Evolutionary conservation across 208 protist species (phyloP), one percentile per base, ranked within the genome.

Genomic region (Acanthamoeba triangularis): DNA sequence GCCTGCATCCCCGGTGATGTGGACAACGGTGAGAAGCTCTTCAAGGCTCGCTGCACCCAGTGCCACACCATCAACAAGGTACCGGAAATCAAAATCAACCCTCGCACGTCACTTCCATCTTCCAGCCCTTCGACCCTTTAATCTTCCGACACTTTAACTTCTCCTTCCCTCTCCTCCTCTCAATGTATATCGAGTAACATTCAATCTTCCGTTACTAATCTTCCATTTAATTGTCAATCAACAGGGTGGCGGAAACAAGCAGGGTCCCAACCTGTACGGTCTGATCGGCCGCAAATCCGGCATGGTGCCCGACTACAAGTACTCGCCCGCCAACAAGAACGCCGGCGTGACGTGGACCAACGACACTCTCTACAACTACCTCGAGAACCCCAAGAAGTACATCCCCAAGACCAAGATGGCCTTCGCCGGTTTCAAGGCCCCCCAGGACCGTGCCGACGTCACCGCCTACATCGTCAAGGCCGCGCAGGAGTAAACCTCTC

Each of bases 321-420:
- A 99, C 98, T 99, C 98, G 94, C 98, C 98, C 87, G 99, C 99
- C 92, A 99, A 99, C 97, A 98, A 99, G 93, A 94, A 96, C 35
- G 93, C 96, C 72, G 96, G 96, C 91, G 98, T 99, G 37, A 90
- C 98, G 33, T 99, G 99, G 99, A 99, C 97, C 82, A 97, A 98
- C 47, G 97, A 99, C 84, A 98, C 98, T 91, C 97, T 99, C 41
- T 98, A 99, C 95, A 98, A 99, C 59, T 99, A 99, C 95, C 97
- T 99, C 56, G 97, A 99, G 97, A 99, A 99, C 96, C 99, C 99
- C 87, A 99, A 99, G 98, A 99, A 99, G 98, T 99, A 99, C 96
- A 99, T 99, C 97, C 99, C 99, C 44, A 99, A 98, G 91, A 99
- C 98, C 85, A 99, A 99, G 97, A 99, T 99, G 99, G 99, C 98